These are phyloP conservation scores for Thielaviopsis punctulata DNA, from an alignment of 2,329 filamentous ascomycete genomes.

Conservation along the genomic window DNA sequence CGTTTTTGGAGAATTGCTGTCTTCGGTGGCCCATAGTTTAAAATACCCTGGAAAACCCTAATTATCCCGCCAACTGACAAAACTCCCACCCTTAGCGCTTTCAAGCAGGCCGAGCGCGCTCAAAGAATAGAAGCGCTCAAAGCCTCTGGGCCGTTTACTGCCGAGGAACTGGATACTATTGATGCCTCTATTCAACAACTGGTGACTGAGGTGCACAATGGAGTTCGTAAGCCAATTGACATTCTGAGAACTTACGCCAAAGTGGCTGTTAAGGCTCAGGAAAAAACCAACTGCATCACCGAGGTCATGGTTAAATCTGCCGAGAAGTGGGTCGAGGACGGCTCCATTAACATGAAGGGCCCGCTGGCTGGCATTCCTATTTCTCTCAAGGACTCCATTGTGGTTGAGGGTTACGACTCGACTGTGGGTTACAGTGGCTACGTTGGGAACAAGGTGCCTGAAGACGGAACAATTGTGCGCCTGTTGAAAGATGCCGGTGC, in stretches of 20 bases:
- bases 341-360: conserved; percentile 53
- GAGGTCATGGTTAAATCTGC: conserved; percentile 69
- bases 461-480: conserved; percentile 57
- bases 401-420: conserved; percentile 67
- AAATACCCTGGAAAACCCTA: neutral
- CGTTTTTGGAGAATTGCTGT: neutral
- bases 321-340: conserved; percentile 48
- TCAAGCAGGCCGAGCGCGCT: conserved; percentile 63
- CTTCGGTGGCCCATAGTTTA: neutral
- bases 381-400: conserved; percentile 65
- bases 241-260: conserved; percentile 79
- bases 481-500: conserved; percentile 78
- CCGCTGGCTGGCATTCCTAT: conserved; percentile 77
- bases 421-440: conserved; percentile 66
- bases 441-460: conserved; percentile 43
- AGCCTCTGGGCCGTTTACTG: conserved; percentile 41
- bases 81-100: conserved; percentile 14
- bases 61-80: neutral
- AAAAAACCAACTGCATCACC: conserved; percentile 77
- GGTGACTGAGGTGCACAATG: conserved; percentile 60
- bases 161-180: conserved; percentile 48
- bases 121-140: conserved; percentile 50
- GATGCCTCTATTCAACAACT: conserved; percentile 59
- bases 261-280: conserved; percentile 65
- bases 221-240: conserved; percentile 45